Evolutionary conservation across 805 yeast genomes (phyloP).

Genomic region (Geotrichum ghanense): DNA sequence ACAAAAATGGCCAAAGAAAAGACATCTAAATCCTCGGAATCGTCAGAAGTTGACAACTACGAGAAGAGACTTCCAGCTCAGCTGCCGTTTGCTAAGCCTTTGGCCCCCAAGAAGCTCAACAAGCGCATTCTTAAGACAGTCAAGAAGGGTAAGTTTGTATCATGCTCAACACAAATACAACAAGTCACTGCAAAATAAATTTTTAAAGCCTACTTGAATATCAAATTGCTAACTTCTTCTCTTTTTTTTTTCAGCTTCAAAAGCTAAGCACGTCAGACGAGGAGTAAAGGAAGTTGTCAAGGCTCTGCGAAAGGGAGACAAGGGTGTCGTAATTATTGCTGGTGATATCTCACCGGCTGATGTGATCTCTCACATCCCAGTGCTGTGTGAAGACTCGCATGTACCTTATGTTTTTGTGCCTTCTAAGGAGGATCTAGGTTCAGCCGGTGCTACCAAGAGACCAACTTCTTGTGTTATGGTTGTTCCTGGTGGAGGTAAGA

Average conservation of each 20-base stretch:
- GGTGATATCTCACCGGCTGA: slow-evolving; percentile 98
- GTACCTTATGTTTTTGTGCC: slow-evolving; percentile 93
- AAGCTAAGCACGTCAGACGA: slow-evolving; percentile 95
- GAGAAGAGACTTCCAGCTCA: slow-evolving; percentile 85
- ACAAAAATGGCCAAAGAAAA: slow-evolving; percentile 10
- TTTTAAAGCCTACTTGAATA: not conserved
- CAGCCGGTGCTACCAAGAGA: slow-evolving; percentile 98
- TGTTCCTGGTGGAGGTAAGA: slow-evolving; percentile 88
- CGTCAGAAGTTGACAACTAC: slow-evolving; percentile 59
- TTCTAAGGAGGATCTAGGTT: slow-evolving; percentile 94
- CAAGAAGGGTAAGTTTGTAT: slow-evolving; percentile 41
- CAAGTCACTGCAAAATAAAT: too few species aligned
- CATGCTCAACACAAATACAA: too few species aligned
- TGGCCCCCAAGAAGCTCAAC: slow-evolving; percentile 91
- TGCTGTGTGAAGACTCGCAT: slow-evolving; percentile 84
- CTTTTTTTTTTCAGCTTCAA: slow-evolving; percentile 49
- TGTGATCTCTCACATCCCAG: slow-evolving; percentile 95
- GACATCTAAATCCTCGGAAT: slow-evolving; percentile 8
- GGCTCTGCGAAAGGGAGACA: slow-evolving; percentile 95
- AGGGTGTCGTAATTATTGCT: slow-evolving; percentile 91
- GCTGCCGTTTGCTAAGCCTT: slow-evolving; percentile 85
- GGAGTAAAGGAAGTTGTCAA: slow-evolving; percentile 99
- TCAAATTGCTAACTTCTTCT: not conserved
- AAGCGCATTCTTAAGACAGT: slow-evolving; percentile 92
- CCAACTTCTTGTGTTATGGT: slow-evolving; percentile 97